Base-by-base conservation (phyloP, 495 filamentous ascomycete genomes). In the Platismatia glauca region DNA sequence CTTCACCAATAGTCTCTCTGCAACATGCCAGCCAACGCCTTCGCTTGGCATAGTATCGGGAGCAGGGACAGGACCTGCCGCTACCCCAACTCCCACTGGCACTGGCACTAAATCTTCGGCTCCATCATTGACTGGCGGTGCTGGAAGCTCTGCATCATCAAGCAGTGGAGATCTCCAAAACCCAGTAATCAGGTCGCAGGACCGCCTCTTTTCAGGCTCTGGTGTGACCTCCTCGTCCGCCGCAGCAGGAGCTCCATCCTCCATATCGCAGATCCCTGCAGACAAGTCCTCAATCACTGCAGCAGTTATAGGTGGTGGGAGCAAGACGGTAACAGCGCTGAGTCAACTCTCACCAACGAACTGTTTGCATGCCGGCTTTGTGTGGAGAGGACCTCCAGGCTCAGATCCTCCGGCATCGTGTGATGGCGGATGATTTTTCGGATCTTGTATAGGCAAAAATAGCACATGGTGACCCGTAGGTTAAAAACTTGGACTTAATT, bases 301-400 rank as follows among this genome's bases (percentile, higher is more conserved):
- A 4, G n/a, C 43, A 1, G 38, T 22, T 18, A 37, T 34, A 2
- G 52, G 64, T 39, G n/a, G 37, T 34, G 60, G 57, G 43, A 61
- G 57, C 58, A 55, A 55, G 4, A 64, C 62, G 0, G 61, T 67
- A 62, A 64, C 65, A 22, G 58, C 58, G 6, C 43, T 67, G 37
- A 60, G 58, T 31, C 62, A 67, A 44, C 35, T 67, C 3, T 46
- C 12, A 2, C 65, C 65, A 0, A 61, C 57, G 15, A 67, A 67
- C 38, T 67, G 65, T 46, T 41, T 64, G 46, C 65, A 64, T 3
- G 41, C 58, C 1, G 62, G 53, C 33, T 44, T 57, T 24, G 58
- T 64, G 6, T 67, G 65, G 65, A 56, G n/a, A 24, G 65, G 65
- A 24, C 62, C 57, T 31, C 27, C 55, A 1, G 64, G 59, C 1